Percentiles rank a stretch among this genome's conserved stretches.
These are phyloP conservation scores for Phytophthora kernoviae DNA, from an alignment of 352 stramenopile species.

Conservation along the genomic window DNA sequence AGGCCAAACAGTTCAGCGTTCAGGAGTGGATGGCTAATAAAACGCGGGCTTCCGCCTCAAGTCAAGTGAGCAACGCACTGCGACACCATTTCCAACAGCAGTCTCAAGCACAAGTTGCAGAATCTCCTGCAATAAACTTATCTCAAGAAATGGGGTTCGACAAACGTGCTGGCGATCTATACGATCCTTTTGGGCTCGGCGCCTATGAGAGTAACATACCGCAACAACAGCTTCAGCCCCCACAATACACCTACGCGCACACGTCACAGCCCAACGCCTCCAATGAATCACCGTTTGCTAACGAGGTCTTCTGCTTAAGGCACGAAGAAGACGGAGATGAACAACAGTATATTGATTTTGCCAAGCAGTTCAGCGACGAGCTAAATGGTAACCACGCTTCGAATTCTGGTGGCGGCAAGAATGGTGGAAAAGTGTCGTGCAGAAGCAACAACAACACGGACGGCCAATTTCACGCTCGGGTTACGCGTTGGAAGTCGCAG, in stretches of 20 bases:
- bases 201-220: constrained; percentile 4
- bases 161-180: constrained; percentile 7
- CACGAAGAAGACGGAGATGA: constrained; percentile 14
- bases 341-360: constrained; percentile 56
- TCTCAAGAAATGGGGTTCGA: constrained; percentile 6
- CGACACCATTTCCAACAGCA: constrained; percentile 27
- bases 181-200: constrained; percentile 9
- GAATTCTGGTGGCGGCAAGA: constrained; percentile 19
- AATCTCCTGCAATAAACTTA: constrained; percentile 1
- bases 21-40: constrained; percentile 82
- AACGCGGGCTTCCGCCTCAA: constrained; percentile 34
- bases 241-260: constrained; percentile 34
- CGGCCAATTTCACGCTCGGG: constrained; percentile 67
- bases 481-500: constrained; percentile 80
- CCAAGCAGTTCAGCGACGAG: constrained; percentile 50
- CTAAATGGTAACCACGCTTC: constrained; percentile 22
- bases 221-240: neutral
- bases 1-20: constrained; percentile 63
- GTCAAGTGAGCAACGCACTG: constrained; percentile 28
- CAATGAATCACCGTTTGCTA: constrained; percentile 10
- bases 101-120: constrained; percentile 9
- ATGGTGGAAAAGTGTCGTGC: constrained; percentile 22
- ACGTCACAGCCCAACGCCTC: constrained; percentile 19
- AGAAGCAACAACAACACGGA: constrained; percentile 37
- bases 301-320: constrained; percentile 10